Percentiles rank a stretch among this genome's conserved stretches.
These are phyloP conservation scores for Vitis cinerea DNA, from an alignment of 164 flowering plant species.

Conservation along the genomic window DNA sequence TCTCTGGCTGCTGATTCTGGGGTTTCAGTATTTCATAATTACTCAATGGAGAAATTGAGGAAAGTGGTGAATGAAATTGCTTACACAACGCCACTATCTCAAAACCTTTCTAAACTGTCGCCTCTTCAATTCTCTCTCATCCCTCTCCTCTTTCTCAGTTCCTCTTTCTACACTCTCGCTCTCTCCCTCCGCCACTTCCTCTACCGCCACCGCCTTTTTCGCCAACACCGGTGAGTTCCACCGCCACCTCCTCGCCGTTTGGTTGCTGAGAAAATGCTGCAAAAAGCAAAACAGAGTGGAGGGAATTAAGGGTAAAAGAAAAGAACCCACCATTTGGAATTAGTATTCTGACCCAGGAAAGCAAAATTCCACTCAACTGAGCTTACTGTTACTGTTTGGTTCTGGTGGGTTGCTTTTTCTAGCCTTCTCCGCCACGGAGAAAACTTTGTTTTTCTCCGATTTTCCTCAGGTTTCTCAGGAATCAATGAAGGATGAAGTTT, in stretches of 20 bases:
- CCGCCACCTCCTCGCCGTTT: not conserved
- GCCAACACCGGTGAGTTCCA: slow-evolving; percentile 39
- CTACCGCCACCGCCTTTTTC: slow-evolving; percentile 42
- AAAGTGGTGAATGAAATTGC: slow-evolving; percentile 55
- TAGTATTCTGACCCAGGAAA: too few species aligned
- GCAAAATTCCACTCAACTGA: too few species aligned
- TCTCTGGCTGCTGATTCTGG: too few species aligned
- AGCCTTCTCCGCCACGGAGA: too few species aligned
- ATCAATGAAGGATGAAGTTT: too few species aligned
- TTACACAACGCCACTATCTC: slow-evolving; percentile 17
- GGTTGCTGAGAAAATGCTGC: not conserved
- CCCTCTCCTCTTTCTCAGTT: slow-evolving; percentile 61
- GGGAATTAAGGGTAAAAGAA: not conserved
- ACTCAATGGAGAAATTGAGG: slow-evolving; percentile 49
- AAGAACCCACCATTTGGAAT: not conserved
- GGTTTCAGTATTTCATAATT: too few species aligned
- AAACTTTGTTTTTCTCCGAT: too few species aligned
- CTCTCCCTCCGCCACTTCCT: slow-evolving; percentile 49
- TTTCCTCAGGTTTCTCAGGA: too few species aligned
- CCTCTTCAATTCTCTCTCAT: slow-evolving; percentile 41
- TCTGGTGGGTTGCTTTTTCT: too few species aligned
- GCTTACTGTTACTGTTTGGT: too few species aligned
- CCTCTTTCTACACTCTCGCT: slow-evolving; percentile 54
- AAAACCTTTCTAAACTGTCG: slow-evolving; percentile 35
- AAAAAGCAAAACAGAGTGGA: not conserved